phyloP scores from a whole-genome alignment of 306 rosid genomes.

The Quercus mongolica region DNA sequence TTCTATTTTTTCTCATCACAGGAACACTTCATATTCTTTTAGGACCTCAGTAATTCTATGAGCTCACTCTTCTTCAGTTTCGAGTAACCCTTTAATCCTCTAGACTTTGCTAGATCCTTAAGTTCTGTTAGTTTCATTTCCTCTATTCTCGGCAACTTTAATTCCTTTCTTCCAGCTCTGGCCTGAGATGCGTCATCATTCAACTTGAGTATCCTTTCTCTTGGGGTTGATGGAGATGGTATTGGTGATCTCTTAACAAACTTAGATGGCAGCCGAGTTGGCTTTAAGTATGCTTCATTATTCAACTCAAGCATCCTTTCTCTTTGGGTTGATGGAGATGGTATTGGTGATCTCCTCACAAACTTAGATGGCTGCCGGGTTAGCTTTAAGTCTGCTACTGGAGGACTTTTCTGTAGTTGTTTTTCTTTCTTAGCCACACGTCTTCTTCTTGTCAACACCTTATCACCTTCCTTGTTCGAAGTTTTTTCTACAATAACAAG shows the following conservation, averaged over 20 bases:
- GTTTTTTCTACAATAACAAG: conserved; percentile 24
- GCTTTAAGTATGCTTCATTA: neutral
- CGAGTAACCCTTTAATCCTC: conserved; percentile 58
- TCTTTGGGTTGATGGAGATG: conserved; percentile 27
- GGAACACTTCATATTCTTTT: neutral
- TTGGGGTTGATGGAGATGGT: conserved; percentile 28
- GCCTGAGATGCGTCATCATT: conserved; percentile 1
- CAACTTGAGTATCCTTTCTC: conserved; percentile 2
- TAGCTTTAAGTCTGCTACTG: conserved; percentile 19
- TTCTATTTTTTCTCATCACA: neutral
- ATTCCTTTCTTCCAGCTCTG: conserved; percentile 17
- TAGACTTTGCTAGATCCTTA: conserved; percentile 56
- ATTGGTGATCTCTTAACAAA: conserved; percentile 60
- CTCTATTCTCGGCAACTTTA: conserved; percentile 24
- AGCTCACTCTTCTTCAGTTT: conserved; percentile 59
- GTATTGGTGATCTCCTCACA: conserved; percentile 58
- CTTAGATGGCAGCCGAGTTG: conserved; percentile 28
- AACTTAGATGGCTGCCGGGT: conserved; percentile 46
- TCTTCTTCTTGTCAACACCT: conserved; percentile 14
- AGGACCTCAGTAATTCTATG: conserved; percentile 23
- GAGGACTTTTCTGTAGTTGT: conserved; percentile 2
- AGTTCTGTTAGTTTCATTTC: conserved; percentile 50
- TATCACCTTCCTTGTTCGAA: conserved; percentile 10
- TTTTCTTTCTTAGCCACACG: conserved; percentile 13
- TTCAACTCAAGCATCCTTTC: neutral